phyloP scores from a whole-genome alignment of 345 rosid species.

The Excoecaria agallocha region DNA sequence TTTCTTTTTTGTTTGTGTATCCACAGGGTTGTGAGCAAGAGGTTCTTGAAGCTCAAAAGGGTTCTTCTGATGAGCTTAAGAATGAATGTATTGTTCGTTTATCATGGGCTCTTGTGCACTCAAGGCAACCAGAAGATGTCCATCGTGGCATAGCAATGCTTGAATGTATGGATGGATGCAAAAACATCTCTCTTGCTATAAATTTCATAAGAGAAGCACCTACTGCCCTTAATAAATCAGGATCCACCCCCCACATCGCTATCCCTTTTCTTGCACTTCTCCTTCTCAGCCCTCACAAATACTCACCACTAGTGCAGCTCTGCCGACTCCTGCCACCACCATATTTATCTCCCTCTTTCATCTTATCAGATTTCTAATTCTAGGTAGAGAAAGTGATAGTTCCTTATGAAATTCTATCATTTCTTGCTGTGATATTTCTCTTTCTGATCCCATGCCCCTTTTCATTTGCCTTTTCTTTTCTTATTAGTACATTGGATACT shows the following conservation, averaged over 20 bases:
- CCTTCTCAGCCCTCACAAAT: background rate
- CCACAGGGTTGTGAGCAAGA: constrained; percentile 68
- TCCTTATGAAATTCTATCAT: too few relatives aligned
- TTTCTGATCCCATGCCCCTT: too few relatives aligned
- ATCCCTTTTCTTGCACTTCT: background rate
- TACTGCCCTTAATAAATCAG: background rate
- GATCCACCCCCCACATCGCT: too few relatives aligned
- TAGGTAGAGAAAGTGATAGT: too few relatives aligned
- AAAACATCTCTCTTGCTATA: constrained; percentile 7
- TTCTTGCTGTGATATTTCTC: too few relatives aligned
- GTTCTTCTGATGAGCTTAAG: constrained; percentile 42
- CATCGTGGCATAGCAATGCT: constrained; percentile 83
- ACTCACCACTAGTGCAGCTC: background rate
- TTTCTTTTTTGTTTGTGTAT: background rate
- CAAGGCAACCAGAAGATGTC: constrained; percentile 53
- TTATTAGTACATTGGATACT: too few relatives aligned
- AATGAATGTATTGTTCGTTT: constrained; percentile 62
- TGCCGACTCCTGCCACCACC: too few relatives aligned
- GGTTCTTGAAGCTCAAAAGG: constrained; percentile 54
- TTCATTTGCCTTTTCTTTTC: too few relatives aligned
- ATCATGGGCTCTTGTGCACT: constrained; percentile 89
- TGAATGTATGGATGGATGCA: constrained; percentile 42
- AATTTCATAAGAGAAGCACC: background rate
- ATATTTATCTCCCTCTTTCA: too few relatives aligned
- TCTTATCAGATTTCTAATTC: too few relatives aligned